Conservation (phyloP, 2,329 filamentous ascomycete genomes). For the Eurotiales sp. region DNA sequence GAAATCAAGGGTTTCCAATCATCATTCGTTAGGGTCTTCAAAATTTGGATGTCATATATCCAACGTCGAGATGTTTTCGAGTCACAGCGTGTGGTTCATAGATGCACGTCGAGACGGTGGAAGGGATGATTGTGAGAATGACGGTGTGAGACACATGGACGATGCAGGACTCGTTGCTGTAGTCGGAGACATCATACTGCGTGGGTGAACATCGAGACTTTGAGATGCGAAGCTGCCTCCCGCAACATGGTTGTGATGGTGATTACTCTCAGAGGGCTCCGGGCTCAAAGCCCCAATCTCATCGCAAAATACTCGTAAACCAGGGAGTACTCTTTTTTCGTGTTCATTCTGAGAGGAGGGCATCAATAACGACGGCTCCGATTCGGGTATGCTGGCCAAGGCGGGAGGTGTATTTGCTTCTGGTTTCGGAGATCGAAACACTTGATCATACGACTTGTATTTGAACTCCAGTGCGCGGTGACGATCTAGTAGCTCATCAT, state of each 20-base stretch:
- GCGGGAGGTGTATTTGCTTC: constrained; percentile 27
- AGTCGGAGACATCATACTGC: constrained; percentile 26
- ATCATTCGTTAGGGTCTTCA: constrained; percentile 10
- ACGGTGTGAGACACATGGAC: constrained; percentile 28
- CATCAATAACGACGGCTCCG: background rate
- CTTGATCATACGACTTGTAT: constrained; percentile 36
- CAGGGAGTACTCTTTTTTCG: constrained; percentile 32
- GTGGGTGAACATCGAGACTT: constrained; percentile 28
- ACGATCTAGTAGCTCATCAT: constrained; percentile 31
- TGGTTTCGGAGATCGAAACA: constrained; percentile 34
- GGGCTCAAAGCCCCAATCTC: constrained; percentile 26
- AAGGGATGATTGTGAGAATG: constrained; percentile 22
- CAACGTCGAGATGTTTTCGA: constrained; percentile 1
- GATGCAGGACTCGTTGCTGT: constrained; percentile 32
- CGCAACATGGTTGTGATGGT: constrained; percentile 23
- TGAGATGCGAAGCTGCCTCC: constrained; percentile 11
- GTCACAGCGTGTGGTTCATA: constrained; percentile 19
- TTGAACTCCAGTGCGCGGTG: constrained; percentile 36
- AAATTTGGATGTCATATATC: too few species aligned
- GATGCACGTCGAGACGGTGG: constrained; percentile 27
- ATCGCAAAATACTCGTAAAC: constrained; percentile 34
- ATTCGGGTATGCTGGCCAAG: constrained; percentile 24
- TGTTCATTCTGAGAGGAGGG: background rate
- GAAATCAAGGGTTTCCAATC: constrained; percentile 7
- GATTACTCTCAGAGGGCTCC: constrained; percentile 20